These are phyloP conservation scores for Ophiostoma sp. DNA, from an alignment of 2,329 filamentous ascomycete genomes.

Conservation along the genomic window DNA sequence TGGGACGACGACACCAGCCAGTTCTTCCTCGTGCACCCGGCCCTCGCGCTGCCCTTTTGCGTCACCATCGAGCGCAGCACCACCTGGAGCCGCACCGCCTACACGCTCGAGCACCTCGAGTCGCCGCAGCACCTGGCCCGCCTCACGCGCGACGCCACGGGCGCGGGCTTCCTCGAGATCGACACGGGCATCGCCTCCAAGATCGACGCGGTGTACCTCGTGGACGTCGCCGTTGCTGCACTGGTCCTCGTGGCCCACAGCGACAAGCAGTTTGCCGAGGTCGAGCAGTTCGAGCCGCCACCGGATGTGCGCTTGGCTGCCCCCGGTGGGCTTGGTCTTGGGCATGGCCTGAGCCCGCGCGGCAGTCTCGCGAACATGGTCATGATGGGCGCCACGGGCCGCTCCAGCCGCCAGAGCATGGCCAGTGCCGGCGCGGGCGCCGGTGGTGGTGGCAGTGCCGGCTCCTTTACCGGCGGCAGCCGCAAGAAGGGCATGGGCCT, in stretches of 20 bases:
- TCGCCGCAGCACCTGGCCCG: slow-evolving; percentile 56
- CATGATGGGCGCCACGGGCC: slow-evolving; percentile 27
- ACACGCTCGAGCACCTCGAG: slow-evolving; percentile 61
- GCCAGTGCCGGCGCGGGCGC: background rate
- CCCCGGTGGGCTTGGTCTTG: background rate
- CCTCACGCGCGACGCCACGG: slow-evolving; percentile 55
- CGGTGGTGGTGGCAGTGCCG: too few relatives aligned
- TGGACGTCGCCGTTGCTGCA: slow-evolving; percentile 58
- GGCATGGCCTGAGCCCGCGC: slow-evolving; percentile 13
- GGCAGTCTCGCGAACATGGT: slow-evolving; percentile 28
- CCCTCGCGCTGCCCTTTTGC: slow-evolving; percentile 58
- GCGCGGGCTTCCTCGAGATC: slow-evolving; percentile 55
- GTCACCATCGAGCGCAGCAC: slow-evolving; percentile 54
- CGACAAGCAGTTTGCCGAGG: slow-evolving; percentile 48
- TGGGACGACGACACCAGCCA: slow-evolving; percentile 59
- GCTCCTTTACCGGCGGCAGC: slow-evolving; percentile 23
- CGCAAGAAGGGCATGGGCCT: slow-evolving; percentile 9
- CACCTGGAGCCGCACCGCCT: slow-evolving; percentile 57
- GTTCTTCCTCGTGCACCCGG: slow-evolving; percentile 60
- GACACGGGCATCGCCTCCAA: slow-evolving; percentile 56
- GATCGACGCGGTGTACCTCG: slow-evolving; percentile 56
- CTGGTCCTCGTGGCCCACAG: slow-evolving; percentile 54
- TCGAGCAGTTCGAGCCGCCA: slow-evolving; percentile 56
- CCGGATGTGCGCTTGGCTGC: slow-evolving; percentile 33
- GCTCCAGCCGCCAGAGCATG: slow-evolving; percentile 33